A percentile compares a stretch with the other conserved stretches of the same genome.
Conservation (phyloP, 495 filamentous ascomycete species). For the Neurospora sp. region DNA sequence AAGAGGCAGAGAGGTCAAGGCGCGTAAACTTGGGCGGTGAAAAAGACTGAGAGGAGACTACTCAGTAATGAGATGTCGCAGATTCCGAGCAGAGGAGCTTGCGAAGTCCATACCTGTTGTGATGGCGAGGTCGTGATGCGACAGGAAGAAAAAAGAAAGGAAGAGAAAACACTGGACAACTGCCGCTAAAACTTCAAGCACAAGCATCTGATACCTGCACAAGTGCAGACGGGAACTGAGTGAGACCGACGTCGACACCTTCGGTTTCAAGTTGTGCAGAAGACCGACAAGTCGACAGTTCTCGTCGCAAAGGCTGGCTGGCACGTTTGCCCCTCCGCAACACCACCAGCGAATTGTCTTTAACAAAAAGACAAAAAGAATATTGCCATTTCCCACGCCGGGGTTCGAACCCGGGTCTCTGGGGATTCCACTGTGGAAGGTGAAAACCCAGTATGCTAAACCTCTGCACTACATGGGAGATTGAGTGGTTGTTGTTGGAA, state of each 20-base stretch:
- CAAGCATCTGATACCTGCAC: neutral
- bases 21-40: neutral
- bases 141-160: neutral
- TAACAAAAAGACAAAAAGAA: neutral
- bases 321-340: neutral
- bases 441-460: constrained; percentile 17
- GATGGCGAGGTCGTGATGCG: neutral
- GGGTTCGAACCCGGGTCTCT: constrained; percentile 16
- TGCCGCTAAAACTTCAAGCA: neutral
- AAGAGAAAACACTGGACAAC: neutral
- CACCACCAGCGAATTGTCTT: neutral
- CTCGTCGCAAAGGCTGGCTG: neutral
- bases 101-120: neutral
- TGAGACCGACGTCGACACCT: neutral
- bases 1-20: neutral
- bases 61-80: neutral
- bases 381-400: constrained; percentile 4
- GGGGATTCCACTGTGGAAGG: neutral
- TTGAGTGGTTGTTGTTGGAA: neutral
- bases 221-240: neutral
- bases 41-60: neutral
- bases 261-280: neutral
- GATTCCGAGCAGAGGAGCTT: neutral
- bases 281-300: neutral
- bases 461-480: constrained; percentile 15